phyloP scores from a whole-genome alignment of 1,139 yeast species.

The Kazachstania sp. region DNA sequence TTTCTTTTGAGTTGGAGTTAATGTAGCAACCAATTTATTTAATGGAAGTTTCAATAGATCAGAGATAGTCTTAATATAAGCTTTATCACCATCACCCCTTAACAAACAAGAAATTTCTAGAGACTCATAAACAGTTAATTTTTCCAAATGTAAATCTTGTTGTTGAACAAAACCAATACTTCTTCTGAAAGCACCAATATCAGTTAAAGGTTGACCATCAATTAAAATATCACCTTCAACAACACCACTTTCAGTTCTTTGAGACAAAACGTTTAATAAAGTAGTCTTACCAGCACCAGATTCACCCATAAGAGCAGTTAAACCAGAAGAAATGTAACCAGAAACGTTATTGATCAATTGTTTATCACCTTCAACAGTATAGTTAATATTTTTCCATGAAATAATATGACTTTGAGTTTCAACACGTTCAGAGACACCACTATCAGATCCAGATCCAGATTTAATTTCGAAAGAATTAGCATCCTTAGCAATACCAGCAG shows the following conservation, averaged over 20 bases:
- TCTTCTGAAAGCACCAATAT: constrained; percentile 39
- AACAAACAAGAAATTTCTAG: constrained; percentile 43
- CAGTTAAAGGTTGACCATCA: constrained; percentile 40
- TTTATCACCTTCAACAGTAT: constrained; percentile 35
- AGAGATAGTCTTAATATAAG: constrained; percentile 40
- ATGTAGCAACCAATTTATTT: constrained; percentile 37
- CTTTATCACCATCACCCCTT: constrained; percentile 42
- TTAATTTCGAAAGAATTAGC: neutral
- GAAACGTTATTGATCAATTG: constrained; percentile 39
- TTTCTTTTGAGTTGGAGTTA: constrained; percentile 37
- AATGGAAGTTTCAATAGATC: constrained; percentile 34
- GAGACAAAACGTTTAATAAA: constrained; percentile 44
- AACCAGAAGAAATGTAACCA: constrained; percentile 46
- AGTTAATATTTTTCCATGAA: constrained; percentile 41
- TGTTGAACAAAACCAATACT: constrained; percentile 55
- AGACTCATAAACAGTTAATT: constrained; percentile 46
- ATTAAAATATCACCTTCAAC: constrained; percentile 50
- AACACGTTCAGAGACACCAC: constrained; percentile 18
- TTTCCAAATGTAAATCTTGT: constrained; percentile 47
- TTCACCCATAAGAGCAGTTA: constrained; percentile 52
- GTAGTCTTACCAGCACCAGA: constrained; percentile 56
- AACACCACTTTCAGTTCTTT: constrained; percentile 43
- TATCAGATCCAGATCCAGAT: neutral
- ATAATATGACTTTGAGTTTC: constrained; percentile 36
- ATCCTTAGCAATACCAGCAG: neutral